Evolutionary conservation across 192 early-diverging fungal species (phyloP).

Genomic region (Mortierella hygrophila): DNA sequence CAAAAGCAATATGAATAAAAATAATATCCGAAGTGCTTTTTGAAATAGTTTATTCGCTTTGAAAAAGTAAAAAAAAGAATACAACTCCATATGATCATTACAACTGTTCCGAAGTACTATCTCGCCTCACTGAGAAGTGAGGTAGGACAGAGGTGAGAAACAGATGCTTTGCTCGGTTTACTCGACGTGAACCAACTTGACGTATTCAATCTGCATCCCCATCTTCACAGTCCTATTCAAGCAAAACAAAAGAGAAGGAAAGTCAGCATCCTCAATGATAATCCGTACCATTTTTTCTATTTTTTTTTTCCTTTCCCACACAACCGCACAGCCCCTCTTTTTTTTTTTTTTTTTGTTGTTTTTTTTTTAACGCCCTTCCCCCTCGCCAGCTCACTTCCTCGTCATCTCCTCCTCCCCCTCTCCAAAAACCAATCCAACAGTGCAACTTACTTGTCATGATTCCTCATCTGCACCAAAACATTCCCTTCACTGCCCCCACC

Average conservation of each 20-base stretch:
- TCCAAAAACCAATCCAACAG: background rate
- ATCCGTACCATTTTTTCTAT: background rate
- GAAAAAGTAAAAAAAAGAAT: no score
- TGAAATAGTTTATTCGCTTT: no score
- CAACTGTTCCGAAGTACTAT: no score
- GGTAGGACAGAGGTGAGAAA: background rate
- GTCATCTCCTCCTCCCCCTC: background rate
- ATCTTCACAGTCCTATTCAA: conserved; percentile 7
- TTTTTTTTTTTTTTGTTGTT: background rate
- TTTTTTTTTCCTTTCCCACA: background rate
- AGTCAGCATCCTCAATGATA: background rate
- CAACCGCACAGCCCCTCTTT: background rate
- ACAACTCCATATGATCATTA: no score
- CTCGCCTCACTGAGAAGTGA: no score
- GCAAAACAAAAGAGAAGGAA: background rate
- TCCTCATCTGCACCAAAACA: conserved; percentile 17
- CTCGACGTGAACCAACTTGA: conserved; percentile 8
- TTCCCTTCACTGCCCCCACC: background rate
- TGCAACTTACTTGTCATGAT: conserved; percentile 17
- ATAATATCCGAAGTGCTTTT: background rate
- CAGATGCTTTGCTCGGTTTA: background rate
- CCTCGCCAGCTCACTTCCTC: no score
- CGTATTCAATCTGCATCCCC: conserved; percentile 23
- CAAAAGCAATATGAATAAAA: background rate
- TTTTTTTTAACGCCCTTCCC: no score